These are phyloP conservation scores for Aspergillus uvarum DNA, from an alignment of 2,329 filamentous ascomycete genomes.

Conservation along the genomic window DNA sequence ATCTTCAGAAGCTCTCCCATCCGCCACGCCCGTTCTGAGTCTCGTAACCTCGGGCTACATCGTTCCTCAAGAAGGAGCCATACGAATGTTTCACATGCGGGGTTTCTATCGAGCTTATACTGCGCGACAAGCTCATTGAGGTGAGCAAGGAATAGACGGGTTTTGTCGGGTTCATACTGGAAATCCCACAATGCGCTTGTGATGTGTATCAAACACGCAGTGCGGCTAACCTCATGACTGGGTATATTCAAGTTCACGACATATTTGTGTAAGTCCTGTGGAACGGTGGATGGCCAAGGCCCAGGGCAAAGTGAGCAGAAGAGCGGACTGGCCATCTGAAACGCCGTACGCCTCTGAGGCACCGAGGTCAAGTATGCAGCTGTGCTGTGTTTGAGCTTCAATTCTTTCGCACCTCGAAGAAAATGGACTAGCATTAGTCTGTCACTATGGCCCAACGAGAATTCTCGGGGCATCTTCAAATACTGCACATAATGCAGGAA, in stretches of 20 bases:
- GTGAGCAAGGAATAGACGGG: slow-evolving; percentile 34
- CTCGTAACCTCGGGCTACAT: slow-evolving; percentile 36
- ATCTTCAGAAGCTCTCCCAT: slow-evolving; percentile 37
- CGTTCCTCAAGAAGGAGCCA: slow-evolving; percentile 42
- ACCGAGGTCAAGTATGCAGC: slow-evolving; percentile 27
- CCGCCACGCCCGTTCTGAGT: slow-evolving; percentile 38
- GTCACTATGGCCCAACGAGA: slow-evolving; percentile 19
- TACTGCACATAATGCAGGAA: slow-evolving; percentile 39
- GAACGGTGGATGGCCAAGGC: slow-evolving; percentile 40
- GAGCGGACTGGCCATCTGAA: slow-evolving; percentile 40
- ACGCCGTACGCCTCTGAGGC: slow-evolving; percentile 32
- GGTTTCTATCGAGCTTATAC: slow-evolving; percentile 35
- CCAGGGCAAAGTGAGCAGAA: slow-evolving; percentile 44
- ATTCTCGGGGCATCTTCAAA: slow-evolving; percentile 29
- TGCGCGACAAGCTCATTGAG: slow-evolving; percentile 26
- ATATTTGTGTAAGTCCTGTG: slow-evolving; percentile 36
- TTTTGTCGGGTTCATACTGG: slow-evolving; percentile 30
- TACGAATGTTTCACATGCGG: slow-evolving; percentile 41
- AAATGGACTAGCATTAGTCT: slow-evolving; percentile 35
- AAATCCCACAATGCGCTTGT: slow-evolving; percentile 39
- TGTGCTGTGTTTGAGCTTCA: slow-evolving; percentile 34
- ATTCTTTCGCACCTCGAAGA: slow-evolving; percentile 35
- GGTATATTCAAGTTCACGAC: slow-evolving; percentile 32
- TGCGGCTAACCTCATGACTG: slow-evolving; percentile 38
- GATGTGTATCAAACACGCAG: slow-evolving; percentile 41